These are phyloP conservation scores for Diaporthe batatas DNA, from an alignment of 2,329 filamentous ascomycete species.

Conservation along the genomic window DNA sequence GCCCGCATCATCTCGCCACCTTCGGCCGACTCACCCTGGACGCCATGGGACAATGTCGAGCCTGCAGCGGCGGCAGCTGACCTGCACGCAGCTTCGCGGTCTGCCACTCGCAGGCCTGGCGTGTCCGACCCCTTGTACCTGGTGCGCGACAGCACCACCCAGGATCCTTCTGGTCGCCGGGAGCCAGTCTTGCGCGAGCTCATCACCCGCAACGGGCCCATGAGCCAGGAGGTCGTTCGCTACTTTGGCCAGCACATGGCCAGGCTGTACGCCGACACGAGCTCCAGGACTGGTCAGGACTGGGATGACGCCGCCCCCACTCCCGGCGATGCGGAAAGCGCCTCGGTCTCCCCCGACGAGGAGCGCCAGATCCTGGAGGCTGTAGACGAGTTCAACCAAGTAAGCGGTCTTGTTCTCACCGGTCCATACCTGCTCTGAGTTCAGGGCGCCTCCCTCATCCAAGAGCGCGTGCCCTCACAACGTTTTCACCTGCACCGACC, in stretches of 20 bases:
- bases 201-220: conserved; percentile 35
- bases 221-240: conserved; percentile 40
- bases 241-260: conserved; percentile 42
- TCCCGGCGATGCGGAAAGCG: background rate
- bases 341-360: conserved; percentile 16
- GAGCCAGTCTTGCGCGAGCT: conserved; percentile 35
- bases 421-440: conserved; percentile 2
- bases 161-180: conserved; percentile 28
- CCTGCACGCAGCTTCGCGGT: conserved; percentile 13
- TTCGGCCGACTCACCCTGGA: conserved; percentile 26
- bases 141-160: conserved; percentile 26
- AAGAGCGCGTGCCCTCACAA: background rate
- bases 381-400: conserved; percentile 30
- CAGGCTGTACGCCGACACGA: conserved; percentile 38
- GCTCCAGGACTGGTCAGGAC: conserved; percentile 29
- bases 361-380: background rate
- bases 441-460: background rate
- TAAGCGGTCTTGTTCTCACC: conserved; percentile 37
- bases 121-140: conserved; percentile 15
- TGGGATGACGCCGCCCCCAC: conserved; percentile 15
- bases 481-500: background rate
- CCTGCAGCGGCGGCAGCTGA: conserved; percentile 3
- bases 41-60: conserved; percentile 34
- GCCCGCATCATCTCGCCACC: conserved; percentile 31
- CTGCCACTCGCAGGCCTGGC: conserved; percentile 17